Evolutionary conservation across 2,329 filamentous ascomycete genomes (phyloP), one percentile per base, ranked within the genome.

Genomic region (Fusarium sp.): DNA sequence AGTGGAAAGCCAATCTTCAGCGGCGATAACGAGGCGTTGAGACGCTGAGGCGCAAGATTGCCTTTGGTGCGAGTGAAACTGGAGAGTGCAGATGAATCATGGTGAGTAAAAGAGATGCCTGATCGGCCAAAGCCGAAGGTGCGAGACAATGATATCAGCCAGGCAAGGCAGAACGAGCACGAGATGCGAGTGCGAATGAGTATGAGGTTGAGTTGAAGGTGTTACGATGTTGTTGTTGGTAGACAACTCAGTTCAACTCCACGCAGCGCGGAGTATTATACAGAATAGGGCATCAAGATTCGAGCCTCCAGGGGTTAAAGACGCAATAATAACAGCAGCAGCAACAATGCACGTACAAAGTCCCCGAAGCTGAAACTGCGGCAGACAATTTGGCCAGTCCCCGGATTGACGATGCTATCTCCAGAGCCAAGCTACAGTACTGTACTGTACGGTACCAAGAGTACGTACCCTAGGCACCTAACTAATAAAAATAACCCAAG

Each of bases 51-150:
- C 61, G 61, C 47, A 60, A 65, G 26, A 69, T 60, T 51, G 40
- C 36, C 52, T 65, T 45, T 19, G 36, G 56, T 24, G 39, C 9
- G 36, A 61, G 43, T 51, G 60, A 39, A 46, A 47, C 63, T 50
- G 44, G 21, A 61, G 51, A 36, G 13, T n/a, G 44, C 42, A 46
- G 45, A 49, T 62, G 54, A 49, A 36, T 49, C 46, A 54, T 40
- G 14, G 46, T 17, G 10, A 26, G 33, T 14, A 47, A 54, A 14
- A 39, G 55, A 31, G 57, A 65, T 62, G 60, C 65, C 65, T 68
- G 34, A 24, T 69, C 65, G 65, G 65, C 22, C 52, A 65, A 65
- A 61, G 40, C 63, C 63, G 63, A 66, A 36, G 10, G 19, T 21
- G 34, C 21, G 13, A 28, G 38, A 36, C 10, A 17, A 38, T 54